These are phyloP conservation scores for Balamuthia mandrillaris DNA, from an alignment of 208 protist genomes.

Conservation along the genomic window DNA sequence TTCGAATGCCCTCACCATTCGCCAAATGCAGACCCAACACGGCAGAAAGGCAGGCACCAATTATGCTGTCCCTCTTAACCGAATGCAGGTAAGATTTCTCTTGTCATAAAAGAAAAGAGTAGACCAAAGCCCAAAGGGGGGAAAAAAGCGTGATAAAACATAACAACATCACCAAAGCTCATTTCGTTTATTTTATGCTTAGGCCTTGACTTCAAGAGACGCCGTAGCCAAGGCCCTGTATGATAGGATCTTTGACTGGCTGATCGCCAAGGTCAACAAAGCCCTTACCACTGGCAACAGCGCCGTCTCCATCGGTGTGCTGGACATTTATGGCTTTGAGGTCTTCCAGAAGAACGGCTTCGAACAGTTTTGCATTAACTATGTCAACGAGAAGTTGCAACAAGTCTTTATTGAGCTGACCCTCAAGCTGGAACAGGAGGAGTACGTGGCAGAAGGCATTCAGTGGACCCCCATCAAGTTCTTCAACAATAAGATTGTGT, in stretches of 20 bases:
- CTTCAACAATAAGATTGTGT: constrained; percentile 94
- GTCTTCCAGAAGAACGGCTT: constrained; percentile 72
- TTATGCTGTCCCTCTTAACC: constrained; percentile 36
- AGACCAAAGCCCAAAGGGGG: too few relatives aligned
- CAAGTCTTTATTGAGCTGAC: constrained; percentile 92
- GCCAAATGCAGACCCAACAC: constrained; percentile 46
- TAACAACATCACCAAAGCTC: too few relatives aligned
- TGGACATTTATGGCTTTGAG: constrained; percentile 96
- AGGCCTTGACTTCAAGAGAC: constrained; percentile 58
- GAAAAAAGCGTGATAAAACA: too few relatives aligned
- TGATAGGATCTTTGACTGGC: constrained; percentile 74
- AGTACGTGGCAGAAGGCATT: constrained; percentile 91
- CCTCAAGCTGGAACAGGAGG: constrained; percentile 88
- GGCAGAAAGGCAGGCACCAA: constrained; percentile 30
- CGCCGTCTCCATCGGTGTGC: constrained; percentile 69
- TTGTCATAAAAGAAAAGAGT: too few relatives aligned
- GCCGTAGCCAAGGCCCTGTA: constrained; percentile 75
- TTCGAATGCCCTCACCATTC: constrained; percentile 35
- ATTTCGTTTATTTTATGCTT: background rate
- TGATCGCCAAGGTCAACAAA: constrained; percentile 78
- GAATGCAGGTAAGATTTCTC: too few relatives aligned
- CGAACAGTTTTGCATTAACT: constrained; percentile 87
- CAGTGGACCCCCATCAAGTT: constrained; percentile 92
- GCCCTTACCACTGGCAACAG: background rate
- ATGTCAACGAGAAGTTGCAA: constrained; percentile 96